These are phyloP conservation scores for Escovopsis weberi DNA, from an alignment of 2,329 filamentous ascomycete species.

Conservation along the genomic window DNA sequence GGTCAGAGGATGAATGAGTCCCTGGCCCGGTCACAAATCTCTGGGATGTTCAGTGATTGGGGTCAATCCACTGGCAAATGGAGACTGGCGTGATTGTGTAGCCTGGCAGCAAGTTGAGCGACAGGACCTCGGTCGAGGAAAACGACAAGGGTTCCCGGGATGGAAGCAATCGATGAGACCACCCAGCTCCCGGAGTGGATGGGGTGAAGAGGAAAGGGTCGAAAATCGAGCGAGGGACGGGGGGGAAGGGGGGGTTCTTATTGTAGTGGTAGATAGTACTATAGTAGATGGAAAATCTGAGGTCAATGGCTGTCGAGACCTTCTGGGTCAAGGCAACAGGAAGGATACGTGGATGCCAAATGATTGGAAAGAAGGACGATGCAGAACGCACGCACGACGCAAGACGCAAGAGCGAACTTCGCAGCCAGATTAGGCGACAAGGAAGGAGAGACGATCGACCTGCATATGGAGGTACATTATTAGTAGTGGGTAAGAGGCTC, in stretches of 20 bases:
- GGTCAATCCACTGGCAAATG: not conserved
- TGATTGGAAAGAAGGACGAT: not conserved
- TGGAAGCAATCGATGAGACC: too few species aligned
- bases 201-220: not conserved
- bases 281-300: not conserved
- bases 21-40: too few species aligned
- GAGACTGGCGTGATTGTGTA: not conserved
- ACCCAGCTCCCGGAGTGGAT: too few species aligned
- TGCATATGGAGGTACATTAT: too few species aligned
- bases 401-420: too few species aligned
- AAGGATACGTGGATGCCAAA: not conserved
- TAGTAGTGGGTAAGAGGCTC: too few species aligned
- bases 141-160: not conserved
- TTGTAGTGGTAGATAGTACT: too few species aligned
- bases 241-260: not conserved
- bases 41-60: not conserved
- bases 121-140: not conserved
- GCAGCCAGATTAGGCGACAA: not conserved
- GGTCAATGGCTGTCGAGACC: not conserved
- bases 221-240: not conserved
- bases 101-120: not conserved
- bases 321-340: not conserved
- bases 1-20: too few species aligned
- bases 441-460: not conserved
- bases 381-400: not conserved